phyloP scores from a whole-genome alignment of 208 protist genomes.

The Endotrypanum monterogeii region DNA sequence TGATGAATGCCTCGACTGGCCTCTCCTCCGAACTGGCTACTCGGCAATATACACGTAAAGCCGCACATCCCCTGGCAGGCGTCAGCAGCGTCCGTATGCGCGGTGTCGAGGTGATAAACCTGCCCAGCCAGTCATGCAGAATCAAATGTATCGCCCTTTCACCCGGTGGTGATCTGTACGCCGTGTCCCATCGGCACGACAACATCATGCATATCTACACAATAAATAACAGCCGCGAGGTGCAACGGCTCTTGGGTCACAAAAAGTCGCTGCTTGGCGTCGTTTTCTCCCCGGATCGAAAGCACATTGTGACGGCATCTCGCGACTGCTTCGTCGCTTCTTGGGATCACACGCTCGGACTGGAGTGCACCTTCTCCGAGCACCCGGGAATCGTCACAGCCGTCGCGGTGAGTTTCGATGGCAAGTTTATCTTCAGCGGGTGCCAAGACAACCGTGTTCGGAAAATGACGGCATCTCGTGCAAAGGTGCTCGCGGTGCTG shows the following conservation, averaged over 20 bases:
- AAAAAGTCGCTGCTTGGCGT: constrained; percentile 52
- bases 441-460: constrained; percentile 64
- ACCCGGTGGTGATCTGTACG: constrained; percentile 41
- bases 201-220: constrained; percentile 55
- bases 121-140: constrained; percentile 41
- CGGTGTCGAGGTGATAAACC: constrained; percentile 34
- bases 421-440: constrained; percentile 55
- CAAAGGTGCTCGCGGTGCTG: constrained; percentile 31
- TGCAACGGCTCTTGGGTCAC: constrained; percentile 50
- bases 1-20: neutral
- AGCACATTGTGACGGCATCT: constrained; percentile 56
- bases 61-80: neutral
- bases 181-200: constrained; percentile 58
- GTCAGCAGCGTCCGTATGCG: constrained; percentile 19
- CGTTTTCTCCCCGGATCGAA: constrained; percentile 57
- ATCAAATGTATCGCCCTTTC: constrained; percentile 64
- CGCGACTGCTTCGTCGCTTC: constrained; percentile 49
- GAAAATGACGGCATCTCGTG: constrained; percentile 43
- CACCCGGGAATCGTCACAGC: constrained; percentile 67
- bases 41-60: neutral
- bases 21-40: neutral
- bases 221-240: constrained; percentile 36
- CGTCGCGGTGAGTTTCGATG: constrained; percentile 51
- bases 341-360: constrained; percentile 58
- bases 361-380: constrained; percentile 51